A percentile compares a stretch with the other conserved stretches of the same genome.
Conservation (phyloP, 441 rosid genomes). For the Capsella rubella region DNA sequence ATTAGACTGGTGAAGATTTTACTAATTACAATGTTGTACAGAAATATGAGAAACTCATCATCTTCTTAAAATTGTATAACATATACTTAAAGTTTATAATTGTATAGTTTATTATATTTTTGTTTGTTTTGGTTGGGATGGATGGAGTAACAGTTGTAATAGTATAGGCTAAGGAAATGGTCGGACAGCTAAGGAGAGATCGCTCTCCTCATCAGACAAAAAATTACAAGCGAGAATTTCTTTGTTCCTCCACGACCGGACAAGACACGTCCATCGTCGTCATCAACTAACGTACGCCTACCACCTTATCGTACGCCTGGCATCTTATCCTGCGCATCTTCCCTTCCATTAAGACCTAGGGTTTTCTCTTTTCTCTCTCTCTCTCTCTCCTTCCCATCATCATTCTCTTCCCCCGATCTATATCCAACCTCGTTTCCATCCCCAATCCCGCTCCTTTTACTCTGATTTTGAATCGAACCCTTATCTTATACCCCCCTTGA, state of each 20-base stretch:
- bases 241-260: conserved; percentile 77
- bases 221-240: conserved; percentile 45
- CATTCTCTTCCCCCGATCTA: conserved; percentile 20
- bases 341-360: conserved; percentile 49
- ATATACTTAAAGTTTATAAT: neutral
- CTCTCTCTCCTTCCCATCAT: conserved; percentile 25
- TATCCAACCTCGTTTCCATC: conserved; percentile 29
- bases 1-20: no score
- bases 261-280: conserved; percentile 49
- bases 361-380: conserved; percentile 25
- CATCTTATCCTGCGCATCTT: conserved; percentile 40
- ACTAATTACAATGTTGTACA: no score
- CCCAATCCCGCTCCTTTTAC: conserved; percentile 32
- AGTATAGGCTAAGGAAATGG: conserved; percentile 27
- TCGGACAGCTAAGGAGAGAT: conserved; percentile 41
- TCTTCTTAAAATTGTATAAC: neutral
- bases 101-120: no score
- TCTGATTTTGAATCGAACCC: conserved; percentile 18
- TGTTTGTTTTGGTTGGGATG: neutral
- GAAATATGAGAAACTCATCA: no score
- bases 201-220: conserved; percentile 44
- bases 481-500: neutral
- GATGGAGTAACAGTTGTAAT: conserved; percentile 10
- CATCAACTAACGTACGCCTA: conserved; percentile 33
- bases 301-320: conserved; percentile 34